phyloP scores from a whole-genome alignment of 2,329 filamentous ascomycete genomes.

The Colletotrichum higginsianum region DNA sequence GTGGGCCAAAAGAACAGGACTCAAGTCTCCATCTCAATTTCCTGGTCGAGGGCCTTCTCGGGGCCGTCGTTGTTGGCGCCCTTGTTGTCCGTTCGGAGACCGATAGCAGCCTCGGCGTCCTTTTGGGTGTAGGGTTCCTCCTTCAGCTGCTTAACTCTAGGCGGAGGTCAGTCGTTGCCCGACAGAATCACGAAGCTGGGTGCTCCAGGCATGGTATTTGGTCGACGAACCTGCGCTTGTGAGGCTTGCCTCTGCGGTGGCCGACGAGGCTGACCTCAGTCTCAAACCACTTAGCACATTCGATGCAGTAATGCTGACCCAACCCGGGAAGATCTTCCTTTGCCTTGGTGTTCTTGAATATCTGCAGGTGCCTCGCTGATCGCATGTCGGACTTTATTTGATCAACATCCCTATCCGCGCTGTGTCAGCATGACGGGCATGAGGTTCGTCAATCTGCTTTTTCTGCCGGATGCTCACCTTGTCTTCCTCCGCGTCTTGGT shows the following conservation, averaged over 20 bases:
- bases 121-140: slow-evolving; percentile 91
- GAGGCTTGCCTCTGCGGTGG: slow-evolving; percentile 90
- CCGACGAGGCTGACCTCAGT: slow-evolving; percentile 80
- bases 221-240: slow-evolving; percentile 83
- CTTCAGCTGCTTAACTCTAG: slow-evolving; percentile 83
- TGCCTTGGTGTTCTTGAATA: slow-evolving; percentile 84
- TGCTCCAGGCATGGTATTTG: background rate
- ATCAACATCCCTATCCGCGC: slow-evolving; percentile 83
- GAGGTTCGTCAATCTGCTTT: slow-evolving; percentile 1
- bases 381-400: slow-evolving; percentile 89
- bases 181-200: background rate
- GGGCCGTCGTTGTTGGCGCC: slow-evolving; percentile 48
- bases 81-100: slow-evolving; percentile 79
- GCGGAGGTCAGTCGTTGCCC: slow-evolving; percentile 18
- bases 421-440: slow-evolving; percentile 4
- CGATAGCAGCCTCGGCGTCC: slow-evolving; percentile 85
- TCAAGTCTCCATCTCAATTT: slow-evolving; percentile 56
- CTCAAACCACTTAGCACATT: slow-evolving; percentile 98
- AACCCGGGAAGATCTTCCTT: slow-evolving; percentile 90
- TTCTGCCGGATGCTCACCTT: slow-evolving; percentile 63
- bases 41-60: slow-evolving; percentile 47
- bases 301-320: slow-evolving; percentile 88
- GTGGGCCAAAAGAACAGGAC: background rate
- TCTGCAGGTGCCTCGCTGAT: slow-evolving; percentile 83
- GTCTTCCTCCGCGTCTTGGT: slow-evolving; percentile 82